Evolutionary conservation across 768 basidiomycete species (phyloP), one percentile per base, ranked within the genome.

Genomic region (Porpolomopsis calyptriformis): DNA sequence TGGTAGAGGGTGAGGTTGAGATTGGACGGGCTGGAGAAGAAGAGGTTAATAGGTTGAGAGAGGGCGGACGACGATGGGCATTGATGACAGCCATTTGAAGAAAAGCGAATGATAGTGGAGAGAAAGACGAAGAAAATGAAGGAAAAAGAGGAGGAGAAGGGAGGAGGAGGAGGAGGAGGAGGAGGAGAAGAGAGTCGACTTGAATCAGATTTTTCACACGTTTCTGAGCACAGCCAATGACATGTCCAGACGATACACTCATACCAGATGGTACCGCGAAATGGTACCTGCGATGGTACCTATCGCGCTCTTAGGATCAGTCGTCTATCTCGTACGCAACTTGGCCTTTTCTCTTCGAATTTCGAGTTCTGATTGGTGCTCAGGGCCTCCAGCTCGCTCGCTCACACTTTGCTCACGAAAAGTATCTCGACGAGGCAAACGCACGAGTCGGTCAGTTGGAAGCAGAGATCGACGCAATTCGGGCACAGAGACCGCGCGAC

Each of bases 201-300:
- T 22, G 20, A 16, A 22, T 10, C 37, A 39, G 11, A 10, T 7
- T 39, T 10, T 19, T 39, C 37, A 6, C n/a, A 6, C 4, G 22
- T 46, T 11, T 12, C 24, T 31, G 14, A 12, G 25, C 22, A 43
- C 29, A 35, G 34, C 44, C 45, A 46, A 23, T 7, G 23, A 12
- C 33, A 20, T 37, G 18, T 35, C 36, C 18, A 37, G 54, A 4
- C 67, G 60, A 46, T 77, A 73, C 24, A 64, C 69, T 9, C 82
- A 88, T 59, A 74, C 73, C 4, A 65, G 70, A 52, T 79, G 82
- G 72, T 90, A 90, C 60, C 66, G 76, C 36, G 72, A 77, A 43
- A 70, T 80, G 40, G 62, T 82, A 31, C 87, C 87, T 22, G 76
- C 76, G 25, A 88, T 88, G 84, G 64, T 88, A 40, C 87, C 86